Evolutionary conservation across 2,329 filamentous ascomycete species (phyloP), one percentile per base, ranked within the genome.

Genomic region (Fusarium camptoceras): DNA sequence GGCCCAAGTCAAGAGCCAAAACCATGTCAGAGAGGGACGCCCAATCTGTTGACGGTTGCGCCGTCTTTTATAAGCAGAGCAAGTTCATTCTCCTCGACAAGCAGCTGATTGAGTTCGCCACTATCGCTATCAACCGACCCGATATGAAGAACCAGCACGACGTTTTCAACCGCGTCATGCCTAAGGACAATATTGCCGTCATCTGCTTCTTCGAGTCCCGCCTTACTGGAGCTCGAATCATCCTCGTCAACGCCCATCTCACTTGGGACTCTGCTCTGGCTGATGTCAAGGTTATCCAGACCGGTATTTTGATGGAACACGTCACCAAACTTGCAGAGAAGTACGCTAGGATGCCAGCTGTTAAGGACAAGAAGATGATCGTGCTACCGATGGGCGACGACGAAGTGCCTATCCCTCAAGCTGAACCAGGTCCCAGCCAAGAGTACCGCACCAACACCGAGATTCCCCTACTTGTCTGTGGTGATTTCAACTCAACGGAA

Each of bases 81-180:
- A 98, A 98, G 83, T 98, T 92, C 81, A 92, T 98, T 64, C 83
- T 97, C 63, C 87, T 99, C 25, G 95, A 98, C 83, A 98, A 98
- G 83, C 93, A 97, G 77, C 84, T 97, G 68, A 91, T 99, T 76
- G 94, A 98, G 80, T 97, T 98, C 78, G 91, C 92, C 39, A 92
- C 93, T 63, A 93, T 94, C 59, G 95, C 95, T 71, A 97, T 99
- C 81, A 96, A 97, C 78, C 87, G 96, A 71, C 93, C 94, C 5
- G 96, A 98, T 78, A 97, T 98, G 89, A 98, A 98, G 83, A 93
- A 94, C 59, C 94, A 97, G 76, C 93, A 97, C 77, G 96, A 99
- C 76, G 95, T 98, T 60, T 98, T 97, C 86, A 99, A 99, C 79
- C 92, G 96, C 28, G 92, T 99, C 65, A 98, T 98, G 96, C 94